These are phyloP conservation scores for Zymoseptoria crescenta DNA, from an alignment of 2,329 filamentous ascomycete genomes.

Conservation along the genomic window DNA sequence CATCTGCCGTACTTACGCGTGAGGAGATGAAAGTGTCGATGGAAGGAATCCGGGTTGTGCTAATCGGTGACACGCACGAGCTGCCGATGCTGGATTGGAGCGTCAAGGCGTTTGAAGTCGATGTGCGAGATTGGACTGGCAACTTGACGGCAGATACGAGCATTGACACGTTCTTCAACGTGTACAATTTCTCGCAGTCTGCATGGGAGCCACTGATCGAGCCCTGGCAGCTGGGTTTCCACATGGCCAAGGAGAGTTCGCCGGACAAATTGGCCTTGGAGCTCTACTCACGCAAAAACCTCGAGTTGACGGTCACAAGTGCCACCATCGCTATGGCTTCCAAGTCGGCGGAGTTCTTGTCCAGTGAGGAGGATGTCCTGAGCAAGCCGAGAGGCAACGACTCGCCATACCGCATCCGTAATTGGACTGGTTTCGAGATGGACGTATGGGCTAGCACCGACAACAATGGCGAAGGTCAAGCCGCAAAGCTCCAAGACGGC, in stretches of 20 bases:
- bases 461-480: conserved; percentile 58
- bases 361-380: conserved; percentile 79
- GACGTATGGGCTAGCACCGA: conserved; percentile 72
- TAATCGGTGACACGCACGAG: conserved; percentile 94
- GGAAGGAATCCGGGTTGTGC: conserved; percentile 80
- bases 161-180: conserved; percentile 90
- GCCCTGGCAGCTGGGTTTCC: conserved; percentile 91
- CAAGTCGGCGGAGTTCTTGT: conserved; percentile 86
- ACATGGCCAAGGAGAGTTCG: conserved; percentile 68
- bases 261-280: conserved; percentile 76
- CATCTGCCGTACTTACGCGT: conserved; percentile 51
- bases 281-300: conserved; percentile 76
- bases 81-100: conserved; percentile 90
- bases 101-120: conserved; percentile 78
- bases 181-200: conserved; percentile 99
- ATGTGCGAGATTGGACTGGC: conserved; percentile 84
- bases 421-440: conserved; percentile 90
- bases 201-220: conserved; percentile 96
- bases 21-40: conserved; percentile 83
- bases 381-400: conserved; percentile 88
- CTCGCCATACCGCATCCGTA: conserved; percentile 85
- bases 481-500: conserved; percentile 74
- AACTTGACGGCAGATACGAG: conserved; percentile 78
- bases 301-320: conserved; percentile 88
- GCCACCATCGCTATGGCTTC: conserved; percentile 88